A percentile compares a stretch with the other conserved stretches of the same genome.
These are phyloP conservation scores for Cryphonectria nitschkei DNA, from an alignment of 2,329 filamentous ascomycete species.

Conservation along the genomic window DNA sequence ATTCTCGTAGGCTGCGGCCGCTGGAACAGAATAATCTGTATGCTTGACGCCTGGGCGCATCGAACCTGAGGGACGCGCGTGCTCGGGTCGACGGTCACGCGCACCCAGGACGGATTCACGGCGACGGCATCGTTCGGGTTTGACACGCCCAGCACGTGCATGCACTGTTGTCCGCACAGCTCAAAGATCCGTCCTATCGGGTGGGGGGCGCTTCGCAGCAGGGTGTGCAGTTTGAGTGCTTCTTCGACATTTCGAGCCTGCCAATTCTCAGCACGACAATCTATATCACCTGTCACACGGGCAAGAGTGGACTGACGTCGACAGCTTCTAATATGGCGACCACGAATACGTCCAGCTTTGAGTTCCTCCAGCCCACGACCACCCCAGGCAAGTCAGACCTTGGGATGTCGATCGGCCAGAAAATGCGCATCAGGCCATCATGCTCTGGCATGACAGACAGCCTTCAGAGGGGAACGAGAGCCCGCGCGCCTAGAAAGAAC, in stretches of 20 bases:
- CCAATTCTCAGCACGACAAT: constrained; percentile 35
- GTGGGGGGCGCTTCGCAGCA: constrained; percentile 82
- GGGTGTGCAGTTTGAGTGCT: constrained; percentile 79
- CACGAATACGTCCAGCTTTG: constrained; percentile 85
- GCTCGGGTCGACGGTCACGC: constrained; percentile 58
- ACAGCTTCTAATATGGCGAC: constrained; percentile 88
- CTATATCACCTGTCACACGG: background rate
- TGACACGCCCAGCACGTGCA: constrained; percentile 84
- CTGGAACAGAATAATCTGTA: constrained; percentile 90
- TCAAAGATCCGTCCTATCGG: constrained; percentile 80
- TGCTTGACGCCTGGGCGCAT: constrained; percentile 70
- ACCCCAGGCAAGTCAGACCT: constrained; percentile 76
- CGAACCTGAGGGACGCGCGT: constrained; percentile 70
- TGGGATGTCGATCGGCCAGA: constrained; percentile 90
- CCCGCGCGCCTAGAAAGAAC: constrained; percentile 74
- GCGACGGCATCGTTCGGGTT: constrained; percentile 62
- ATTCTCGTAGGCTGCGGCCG: constrained; percentile 83
- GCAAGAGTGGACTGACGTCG: constrained; percentile 63
- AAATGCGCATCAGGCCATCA: constrained; percentile 95
- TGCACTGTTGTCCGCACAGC: constrained; percentile 78
- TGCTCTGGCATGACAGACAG: constrained; percentile 65
- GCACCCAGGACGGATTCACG: constrained; percentile 72
- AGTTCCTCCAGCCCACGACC: constrained; percentile 95
- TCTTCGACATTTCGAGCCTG: constrained; percentile 82
- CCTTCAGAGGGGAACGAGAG: constrained; percentile 34